Conservation (phyloP, 495 filamentous ascomycete species). For the Neurospora sp. region DNA sequence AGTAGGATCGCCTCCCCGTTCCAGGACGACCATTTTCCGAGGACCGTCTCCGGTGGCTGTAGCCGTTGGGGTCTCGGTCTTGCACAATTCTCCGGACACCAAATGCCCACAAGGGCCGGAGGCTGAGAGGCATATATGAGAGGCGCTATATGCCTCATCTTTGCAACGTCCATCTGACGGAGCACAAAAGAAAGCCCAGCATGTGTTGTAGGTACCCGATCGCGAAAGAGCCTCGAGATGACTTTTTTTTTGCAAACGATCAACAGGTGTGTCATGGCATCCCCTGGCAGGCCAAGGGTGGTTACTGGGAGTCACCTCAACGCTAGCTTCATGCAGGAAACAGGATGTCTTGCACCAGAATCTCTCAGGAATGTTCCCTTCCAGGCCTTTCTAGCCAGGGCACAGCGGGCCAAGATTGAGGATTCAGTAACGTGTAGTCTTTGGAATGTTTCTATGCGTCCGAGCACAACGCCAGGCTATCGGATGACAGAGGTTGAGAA, state of each 20-base stretch:
- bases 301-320: background rate
- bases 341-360: background rate
- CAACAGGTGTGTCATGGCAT: background rate
- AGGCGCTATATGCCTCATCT: background rate
- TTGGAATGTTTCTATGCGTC: background rate
- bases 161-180: background rate
- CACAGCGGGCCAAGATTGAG: background rate
- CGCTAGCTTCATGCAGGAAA: background rate
- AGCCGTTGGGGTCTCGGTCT: background rate
- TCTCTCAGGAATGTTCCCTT: background rate
- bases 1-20: background rate
- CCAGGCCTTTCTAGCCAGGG: background rate
- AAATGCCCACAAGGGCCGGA: background rate
- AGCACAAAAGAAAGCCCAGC: background rate
- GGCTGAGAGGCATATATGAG: background rate
- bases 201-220: background rate
- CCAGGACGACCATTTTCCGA: background rate
- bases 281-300: background rate
- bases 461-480: background rate
- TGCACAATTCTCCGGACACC: background rate
- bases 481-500: background rate
- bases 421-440: background rate
- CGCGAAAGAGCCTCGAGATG: background rate
- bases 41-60: background rate
- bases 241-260: background rate